A percentile compares a stretch with the other conserved stretches of the same genome.
These are phyloP conservation scores for Globisporangium okanoganense DNA, from an alignment of 352 stramenopile genomes.

Conservation along the genomic window DNA sequence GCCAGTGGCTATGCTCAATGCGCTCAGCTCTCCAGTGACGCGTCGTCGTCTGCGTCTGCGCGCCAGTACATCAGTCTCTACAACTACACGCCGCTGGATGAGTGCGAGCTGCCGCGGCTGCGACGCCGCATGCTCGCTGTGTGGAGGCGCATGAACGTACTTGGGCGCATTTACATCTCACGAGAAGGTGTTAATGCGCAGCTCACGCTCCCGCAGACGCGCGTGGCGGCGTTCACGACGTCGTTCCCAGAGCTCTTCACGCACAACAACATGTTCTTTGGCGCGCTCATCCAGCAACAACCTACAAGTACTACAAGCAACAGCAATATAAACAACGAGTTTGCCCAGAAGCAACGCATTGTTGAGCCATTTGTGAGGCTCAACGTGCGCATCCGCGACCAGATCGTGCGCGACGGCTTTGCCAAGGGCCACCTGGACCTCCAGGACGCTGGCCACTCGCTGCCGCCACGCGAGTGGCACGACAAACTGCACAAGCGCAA, in stretches of 20 bases:
- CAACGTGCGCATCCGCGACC: slow-evolving; percentile 84
- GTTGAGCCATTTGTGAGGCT: slow-evolving; percentile 37
- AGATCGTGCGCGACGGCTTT: slow-evolving; percentile 91
- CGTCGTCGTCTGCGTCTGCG: background rate
- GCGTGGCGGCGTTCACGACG: slow-evolving; percentile 57
- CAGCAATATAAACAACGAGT: background rate
- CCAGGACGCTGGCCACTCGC: slow-evolving; percentile 20
- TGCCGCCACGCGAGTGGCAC: slow-evolving; percentile 32
- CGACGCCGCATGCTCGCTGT: slow-evolving; percentile 26
- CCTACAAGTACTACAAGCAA: too few species aligned
- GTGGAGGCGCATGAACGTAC: slow-evolving; percentile 47
- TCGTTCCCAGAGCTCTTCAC: slow-evolving; percentile 13
- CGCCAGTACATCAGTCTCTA: slow-evolving; percentile 44
- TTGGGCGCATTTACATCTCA: slow-evolving; percentile 89
- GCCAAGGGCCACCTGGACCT: slow-evolving; percentile 22
- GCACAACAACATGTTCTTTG: slow-evolving; percentile 5
- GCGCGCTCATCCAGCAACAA: background rate
- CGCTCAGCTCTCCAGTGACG: background rate
- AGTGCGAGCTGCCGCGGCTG: slow-evolving; percentile 25
- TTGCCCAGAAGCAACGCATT: background rate
- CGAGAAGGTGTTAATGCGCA: slow-evolving; percentile 94
- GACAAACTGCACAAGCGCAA: slow-evolving; percentile 30
- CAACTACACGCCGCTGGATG: slow-evolving; percentile 32
- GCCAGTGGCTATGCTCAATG: background rate
- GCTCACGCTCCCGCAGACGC: slow-evolving; percentile 86